Evolutionary conservation across 495 filamentous ascomycete species (phyloP), one percentile per base, ranked within the genome.

Genomic region (Talaromyces liani): DNA sequence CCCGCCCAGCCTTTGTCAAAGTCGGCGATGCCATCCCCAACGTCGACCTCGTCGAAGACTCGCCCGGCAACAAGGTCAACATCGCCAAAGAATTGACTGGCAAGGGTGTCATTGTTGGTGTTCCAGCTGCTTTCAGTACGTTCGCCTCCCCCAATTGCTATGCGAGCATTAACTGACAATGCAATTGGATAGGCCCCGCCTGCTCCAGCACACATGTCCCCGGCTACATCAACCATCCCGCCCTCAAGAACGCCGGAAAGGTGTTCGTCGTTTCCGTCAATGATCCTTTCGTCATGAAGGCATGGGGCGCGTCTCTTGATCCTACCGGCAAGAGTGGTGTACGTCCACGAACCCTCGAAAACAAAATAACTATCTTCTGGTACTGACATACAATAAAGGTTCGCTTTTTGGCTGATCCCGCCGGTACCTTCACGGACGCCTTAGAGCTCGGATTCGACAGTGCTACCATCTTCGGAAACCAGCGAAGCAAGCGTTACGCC

Each of bases 211-310:
- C 79, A 59, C 92, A 96, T 69, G 80, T 95, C 55, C 91, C 91
- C 4, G 87, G 91, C 33, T 98, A 91, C 71, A 87, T 95, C 73
- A 85, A 85, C 67, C 87, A 88, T 70, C 82, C 85, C 45, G 84
- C 86, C 73, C 78, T 90, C 54, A 88, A 87, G 78, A 80, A 86
- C 58, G 91, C 88, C 12, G 91, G 93, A 58, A 71, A 85, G 56
- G 88, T 93, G 47, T 95, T 93, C 65, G 91, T 97, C 27, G 87
- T 98, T 58, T 82, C 87, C 25, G 92, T 97, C 72, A 98, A 98
- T 76, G 94, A 98, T 73, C 85, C 92, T 29, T 97, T 98, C 75
- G 94, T 97, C 86, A 96, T 90, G 81, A 94, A 93, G 78, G 91
- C 91, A 6, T 97, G 92, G 91, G 88, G 77, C 22, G 78, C 84